Evolutionary conservation across 306 rosid species (phyloP).

Genomic region (Trifolium dubium): DNA sequence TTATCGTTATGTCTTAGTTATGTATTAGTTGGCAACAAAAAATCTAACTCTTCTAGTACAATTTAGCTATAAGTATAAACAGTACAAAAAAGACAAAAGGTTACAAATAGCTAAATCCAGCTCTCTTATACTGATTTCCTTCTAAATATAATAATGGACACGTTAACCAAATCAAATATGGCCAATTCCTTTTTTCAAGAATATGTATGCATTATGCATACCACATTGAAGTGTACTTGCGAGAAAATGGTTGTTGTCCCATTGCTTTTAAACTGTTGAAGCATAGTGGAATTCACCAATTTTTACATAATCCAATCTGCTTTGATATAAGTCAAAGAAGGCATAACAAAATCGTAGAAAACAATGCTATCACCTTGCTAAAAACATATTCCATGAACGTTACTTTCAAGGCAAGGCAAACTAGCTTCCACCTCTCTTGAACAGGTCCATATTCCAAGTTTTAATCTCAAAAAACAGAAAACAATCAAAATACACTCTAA

Average conservation of each 20-base stretch:
- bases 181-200: neutral
- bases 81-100: neutral
- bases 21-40: too few relatives aligned
- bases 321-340: constrained; percentile 38
- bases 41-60: too few relatives aligned
- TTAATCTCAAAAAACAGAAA: constrained; percentile 17
- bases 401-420: constrained; percentile 59
- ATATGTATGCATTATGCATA: neutral
- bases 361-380: constrained; percentile 51
- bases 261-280: constrained; percentile 10
- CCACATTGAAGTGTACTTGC: neutral
- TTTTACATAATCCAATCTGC: constrained; percentile 30
- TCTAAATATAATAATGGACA: neutral
- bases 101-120: neutral
- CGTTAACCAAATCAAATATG: neutral
- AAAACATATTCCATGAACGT: constrained; percentile 42
- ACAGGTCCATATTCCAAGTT: constrained; percentile 32
- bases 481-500: constrained; percentile 10
- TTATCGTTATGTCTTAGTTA: too few relatives aligned
- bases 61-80: too few relatives aligned
- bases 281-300: constrained; percentile 28
- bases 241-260: constrained; percentile 18
- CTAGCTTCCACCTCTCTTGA: constrained; percentile 35
- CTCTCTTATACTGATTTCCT: neutral
- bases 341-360: constrained; percentile 47